Base-by-base conservation (phyloP, 805 yeast species). In the Saccharomyces cerevisiae region DNA sequence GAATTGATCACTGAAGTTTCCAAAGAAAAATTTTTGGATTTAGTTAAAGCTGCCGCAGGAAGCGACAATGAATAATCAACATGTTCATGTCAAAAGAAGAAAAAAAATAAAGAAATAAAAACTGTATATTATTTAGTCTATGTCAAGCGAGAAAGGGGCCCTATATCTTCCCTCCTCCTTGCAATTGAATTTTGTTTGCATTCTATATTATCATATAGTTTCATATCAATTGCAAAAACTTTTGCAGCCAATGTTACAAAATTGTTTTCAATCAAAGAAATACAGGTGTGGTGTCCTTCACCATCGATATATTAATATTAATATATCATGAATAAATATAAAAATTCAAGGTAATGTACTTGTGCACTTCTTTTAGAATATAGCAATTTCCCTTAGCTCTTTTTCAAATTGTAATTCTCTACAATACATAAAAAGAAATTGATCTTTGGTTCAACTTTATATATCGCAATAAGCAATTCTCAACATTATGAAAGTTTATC, bases 11-110 rank as follows among this genome's bases (percentile, higher is more conserved):
- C 82, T 46, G 96, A 90, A 62, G 78, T 91, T 52, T 85, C 96
- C 4, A 92, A 91, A 69, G 96, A 90, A 67, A 87, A 83, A 68
- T 91, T 91, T 65, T 78, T 91, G 70, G 96, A 90, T 70, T 76
- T 91, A 69, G 94, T 91, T 41, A 86, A 84, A 69, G 85, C 85
- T 47, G 90, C 90, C 2, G 91, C 87, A 52, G 78, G 80, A 21
- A 64, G 61, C 29, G 61, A 57, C 21, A 14, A 28, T 48, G 28
- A 47, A 22, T 43, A 31, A 48, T 27, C 17, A 32, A 48, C 22
- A 21, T 36, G 17, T 36, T 41, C 46, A 48, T 48, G 24, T 32
- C 41, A 46, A n/a, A 10, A 26, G 5, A 26, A 5, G 5, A 26
- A 26, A 26, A 5, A 26, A 17, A 36, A 36, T 6, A 32, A 17